Evolutionary conservation across 805 yeast species (phyloP).

Genomic region (Saturnispora halmiae): DNA sequence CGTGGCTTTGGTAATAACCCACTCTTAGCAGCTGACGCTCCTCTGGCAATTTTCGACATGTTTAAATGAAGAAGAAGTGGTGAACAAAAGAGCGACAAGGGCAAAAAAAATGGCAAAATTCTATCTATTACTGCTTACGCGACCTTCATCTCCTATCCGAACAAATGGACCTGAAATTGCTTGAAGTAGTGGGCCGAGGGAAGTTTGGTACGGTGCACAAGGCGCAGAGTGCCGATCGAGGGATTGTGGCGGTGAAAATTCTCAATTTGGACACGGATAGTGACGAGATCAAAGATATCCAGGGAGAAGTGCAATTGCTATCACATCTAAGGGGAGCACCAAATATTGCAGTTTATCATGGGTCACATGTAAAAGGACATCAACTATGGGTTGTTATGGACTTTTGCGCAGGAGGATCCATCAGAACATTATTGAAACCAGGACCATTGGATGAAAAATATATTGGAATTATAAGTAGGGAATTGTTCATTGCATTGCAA

Average conservation of each 20-base stretch:
- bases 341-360: conserved; percentile 90
- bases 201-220: conserved; percentile 95
- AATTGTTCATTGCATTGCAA: conserved; percentile 64
- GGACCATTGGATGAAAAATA: conserved; percentile 83
- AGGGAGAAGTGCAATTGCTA: conserved; percentile 81
- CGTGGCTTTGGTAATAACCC: conserved; percentile 79
- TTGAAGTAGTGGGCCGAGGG: conserved; percentile 91
- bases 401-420: conserved; percentile 92
- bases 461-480: conserved; percentile 78
- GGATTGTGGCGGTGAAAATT: conserved; percentile 87
- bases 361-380: conserved; percentile 80
- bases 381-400: conserved; percentile 97
- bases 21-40: conserved; percentile 65
- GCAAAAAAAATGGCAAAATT: neutral
- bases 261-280: conserved; percentile 85
- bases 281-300: conserved; percentile 92
- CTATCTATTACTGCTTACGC: neutral
- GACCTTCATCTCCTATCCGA: neutral
- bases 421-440: conserved; percentile 74
- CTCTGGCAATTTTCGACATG: conserved; percentile 48
- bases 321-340: conserved; percentile 75
- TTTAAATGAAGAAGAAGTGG: neutral
- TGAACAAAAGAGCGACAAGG: too few relatives aligned
- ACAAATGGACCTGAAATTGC: conserved; percentile 49
- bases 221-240: conserved; percentile 65